Base-by-base conservation (phyloP, 345 rosid genomes). In the Aquilaria malaccensis region DNA sequence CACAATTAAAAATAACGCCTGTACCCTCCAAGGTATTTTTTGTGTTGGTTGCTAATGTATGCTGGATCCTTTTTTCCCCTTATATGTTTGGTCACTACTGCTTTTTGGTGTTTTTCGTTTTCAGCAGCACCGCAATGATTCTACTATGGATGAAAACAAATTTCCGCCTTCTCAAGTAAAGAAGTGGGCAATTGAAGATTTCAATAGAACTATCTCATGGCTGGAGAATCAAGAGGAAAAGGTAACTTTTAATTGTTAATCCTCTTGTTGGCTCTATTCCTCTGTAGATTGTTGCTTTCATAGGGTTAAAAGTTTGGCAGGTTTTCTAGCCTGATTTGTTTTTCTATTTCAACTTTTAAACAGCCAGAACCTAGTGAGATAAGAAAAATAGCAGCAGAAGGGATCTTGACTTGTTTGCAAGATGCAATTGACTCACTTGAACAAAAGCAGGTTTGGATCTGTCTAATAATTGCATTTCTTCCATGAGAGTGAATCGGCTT, bases 381-480 rank as follows among this genome's bases (percentile, higher is more conserved):
- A 50, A 85, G 82, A 72, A 75, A 77, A 74, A 80, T 94, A 68
- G 96, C 96, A 58, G 85, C 93, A 15, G 82, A 83, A 75, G 97
- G 99, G 68, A 82, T 94, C 73, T 72, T 88, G 64, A 86, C 91
- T 55, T 94, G 97, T 67, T 85, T 94, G 67, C 95, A 86, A 74
- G 97, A 90, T 67, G 88, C 93, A 50, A 79, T 94, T 68, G 91
- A 88, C 73, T 74, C 83, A 70, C 85, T 94, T 50, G 87, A 80
- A 56, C 87, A 86, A 62, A 80, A 90, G 64, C 85, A 82, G 97
- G 99, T 94, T 68, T 69, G 3, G 52, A 22, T 9, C 61, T 64
- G 47, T 65, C 13, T 30, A 13, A 45, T 4, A 32, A 15, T 50
- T 54, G 14, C 50, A 43, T 58, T 58, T 30, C 31, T 31, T 51